A percentile compares a stretch with the other conserved stretches of the same genome.
These are phyloP conservation scores for Fusarium sulawesiense DNA, from an alignment of 2,329 filamentous ascomycete genomes.

Conservation along the genomic window DNA sequence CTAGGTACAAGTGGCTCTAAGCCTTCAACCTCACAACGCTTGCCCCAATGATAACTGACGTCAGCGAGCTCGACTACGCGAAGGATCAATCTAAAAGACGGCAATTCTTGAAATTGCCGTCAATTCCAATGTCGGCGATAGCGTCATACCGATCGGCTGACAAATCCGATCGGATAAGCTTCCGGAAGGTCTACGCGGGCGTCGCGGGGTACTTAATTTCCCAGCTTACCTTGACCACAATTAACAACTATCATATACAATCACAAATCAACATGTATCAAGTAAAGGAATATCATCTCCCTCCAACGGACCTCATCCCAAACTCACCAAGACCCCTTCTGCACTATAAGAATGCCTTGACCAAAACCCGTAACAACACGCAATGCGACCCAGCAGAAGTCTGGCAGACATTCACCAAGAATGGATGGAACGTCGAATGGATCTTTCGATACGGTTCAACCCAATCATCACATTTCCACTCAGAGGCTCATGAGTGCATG, in stretches of 20 bases:
- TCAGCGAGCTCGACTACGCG: no score
- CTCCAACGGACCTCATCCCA: constrained; percentile 59
- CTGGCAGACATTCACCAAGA: constrained; percentile 54
- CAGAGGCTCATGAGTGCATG: constrained; percentile 67
- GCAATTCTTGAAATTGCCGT: neutral
- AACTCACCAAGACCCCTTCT: constrained; percentile 65
- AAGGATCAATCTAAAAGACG: neutral
- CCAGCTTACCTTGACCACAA: neutral
- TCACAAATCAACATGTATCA: constrained; percentile 21
- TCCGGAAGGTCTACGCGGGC: neutral
- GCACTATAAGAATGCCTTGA: constrained; percentile 56
- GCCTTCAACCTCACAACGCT: neutral
- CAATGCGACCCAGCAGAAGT: constrained; percentile 53
- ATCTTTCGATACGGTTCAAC: constrained; percentile 67
- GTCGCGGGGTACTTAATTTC: neutral
- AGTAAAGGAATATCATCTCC: constrained; percentile 54
- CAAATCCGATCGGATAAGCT: neutral
- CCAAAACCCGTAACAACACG: neutral
- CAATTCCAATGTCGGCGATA: neutral
- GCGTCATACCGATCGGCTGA: neutral
- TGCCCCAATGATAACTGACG: no score
- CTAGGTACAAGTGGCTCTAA: neutral
- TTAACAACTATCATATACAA: no score
- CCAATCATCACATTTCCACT: constrained; percentile 68
- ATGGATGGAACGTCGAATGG: constrained; percentile 67